Conservation (phyloP, 2,329 filamentous ascomycete species). For the Beauveria caledonica region DNA sequence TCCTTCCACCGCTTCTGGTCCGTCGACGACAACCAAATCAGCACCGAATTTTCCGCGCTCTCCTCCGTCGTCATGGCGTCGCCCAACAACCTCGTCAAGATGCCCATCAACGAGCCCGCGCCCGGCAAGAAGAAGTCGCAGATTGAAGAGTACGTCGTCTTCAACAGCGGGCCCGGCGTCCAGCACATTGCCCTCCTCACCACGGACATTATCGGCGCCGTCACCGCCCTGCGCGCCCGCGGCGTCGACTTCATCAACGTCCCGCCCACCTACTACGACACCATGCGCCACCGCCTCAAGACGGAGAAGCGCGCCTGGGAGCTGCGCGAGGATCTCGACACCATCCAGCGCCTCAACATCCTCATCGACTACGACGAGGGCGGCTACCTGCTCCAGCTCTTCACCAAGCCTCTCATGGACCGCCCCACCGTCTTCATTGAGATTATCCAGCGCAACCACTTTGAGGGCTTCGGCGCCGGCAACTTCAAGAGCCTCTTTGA, state of each 20-base stretch:
- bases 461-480: constrained; percentile 85
- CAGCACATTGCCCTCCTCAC: constrained; percentile 91
- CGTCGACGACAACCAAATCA: constrained; percentile 88
- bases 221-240: constrained; percentile 70
- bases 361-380: constrained; percentile 92
- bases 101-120: constrained; percentile 97
- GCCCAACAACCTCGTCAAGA: constrained; percentile 80
- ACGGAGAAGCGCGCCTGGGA: constrained; percentile 50
- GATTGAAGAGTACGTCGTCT: constrained; percentile 88
- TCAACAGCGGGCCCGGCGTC: constrained; percentile 82
- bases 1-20: constrained; percentile 97
- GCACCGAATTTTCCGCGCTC: constrained; percentile 83
- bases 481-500: constrained; percentile 96
- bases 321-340: constrained; percentile 73
- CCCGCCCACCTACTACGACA: constrained; percentile 75
- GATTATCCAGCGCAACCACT: constrained; percentile 88
- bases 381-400: constrained; percentile 71
- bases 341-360: constrained; percentile 70
- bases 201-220: constrained; percentile 66
- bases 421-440: constrained; percentile 92
- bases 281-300: constrained; percentile 66
- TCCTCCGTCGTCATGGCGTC: constrained; percentile 87
- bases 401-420: constrained; percentile 86
- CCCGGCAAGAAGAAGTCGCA: constrained; percentile 83
- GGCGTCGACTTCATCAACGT: constrained; percentile 92